Conservation (phyloP, 495 filamentous ascomycete genomes). For the Xylaria intraflava region DNA sequence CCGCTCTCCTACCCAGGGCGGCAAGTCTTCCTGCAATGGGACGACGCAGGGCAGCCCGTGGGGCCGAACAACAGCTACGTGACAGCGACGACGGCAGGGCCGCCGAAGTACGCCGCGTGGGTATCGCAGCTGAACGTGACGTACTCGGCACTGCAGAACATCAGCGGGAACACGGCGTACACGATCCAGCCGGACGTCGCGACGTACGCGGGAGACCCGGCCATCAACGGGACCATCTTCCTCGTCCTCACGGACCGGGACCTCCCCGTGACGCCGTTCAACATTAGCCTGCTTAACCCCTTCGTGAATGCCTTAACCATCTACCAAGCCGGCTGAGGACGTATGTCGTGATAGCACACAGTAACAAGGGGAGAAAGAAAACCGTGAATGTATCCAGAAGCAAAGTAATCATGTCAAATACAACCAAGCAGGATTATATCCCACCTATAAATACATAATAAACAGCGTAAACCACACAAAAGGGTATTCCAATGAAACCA, state of each 20-base stretch:
- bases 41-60: constrained; percentile 57
- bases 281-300: constrained; percentile 64
- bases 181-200: constrained; percentile 63
- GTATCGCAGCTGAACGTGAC: constrained; percentile 80
- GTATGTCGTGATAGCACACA: no score
- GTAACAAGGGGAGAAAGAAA: no score
- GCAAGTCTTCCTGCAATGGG: constrained; percentile 65
- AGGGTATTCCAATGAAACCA: no score
- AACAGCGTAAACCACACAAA: no score
- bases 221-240: constrained; percentile 75
- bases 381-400: no score
- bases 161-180: constrained; percentile 49
- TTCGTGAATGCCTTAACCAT: constrained; percentile 70
- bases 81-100: constrained; percentile 52
- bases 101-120: constrained; percentile 67
- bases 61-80: constrained; percentile 80
- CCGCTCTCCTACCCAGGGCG: constrained; percentile 73
- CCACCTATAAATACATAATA: no score
- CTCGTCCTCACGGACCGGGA: constrained; percentile 68
- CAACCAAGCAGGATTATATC: no score
- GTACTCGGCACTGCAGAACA: constrained; percentile 60
- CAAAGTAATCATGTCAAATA: no score
- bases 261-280: constrained; percentile 67
- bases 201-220: constrained; percentile 59
- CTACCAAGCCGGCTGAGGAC: constrained; percentile 68